Base-by-base conservation (phyloP, 2,329 filamentous ascomycete genomes). In the Biscogniauxia sp. region DNA sequence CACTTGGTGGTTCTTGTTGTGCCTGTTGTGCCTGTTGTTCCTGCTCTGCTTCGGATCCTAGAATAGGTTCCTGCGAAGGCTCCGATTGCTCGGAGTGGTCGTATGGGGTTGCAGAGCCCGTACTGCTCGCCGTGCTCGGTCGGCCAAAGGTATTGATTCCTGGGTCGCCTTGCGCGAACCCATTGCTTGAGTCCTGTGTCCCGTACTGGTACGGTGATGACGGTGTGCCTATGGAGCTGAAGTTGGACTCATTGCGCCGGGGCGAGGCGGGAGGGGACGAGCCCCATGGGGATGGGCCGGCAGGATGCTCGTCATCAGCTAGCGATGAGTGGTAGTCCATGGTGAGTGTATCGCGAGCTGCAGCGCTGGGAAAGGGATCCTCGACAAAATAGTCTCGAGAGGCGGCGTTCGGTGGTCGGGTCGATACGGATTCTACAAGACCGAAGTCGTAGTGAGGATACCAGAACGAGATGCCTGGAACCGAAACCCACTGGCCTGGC, bases 261-360 rank as follows among this genome's bases (percentile, higher is more conserved):
- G 84, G 82, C 20, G 83, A 83, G 17, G 79, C 76, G 23, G 76
- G 75, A 5, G 84, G 84, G 32, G 82, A 83, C 60, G 78, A 80
- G 15, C 82, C 83, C 84, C 84, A 86, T 1, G 84, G 84, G 32
- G 83, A 85, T 62, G 76, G 78, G 60, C 78, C 82, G 53, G 75
- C 77, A 19, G 81, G 77, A 65, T 85, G 79, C 53, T 86, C 84
- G 56, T 77, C 75, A 66, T 86, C 84, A 70, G 80, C 70, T 67
- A 85, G 82, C 15, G 83, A 80, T 64, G 82, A 74, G 73, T 80
- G 82, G 73, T 86, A 87, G 75, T 87, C 84, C 84, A 87, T 87
- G 65, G 70, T 70, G 65, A 60, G 26, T 28, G 56, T 57, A 28
- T 17, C 8, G 15, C 15, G 19, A 23, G 25, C 55, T 28, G 50